phyloP scores from a whole-genome alignment of 306 rosid species.

The Malus orientalis region DNA sequence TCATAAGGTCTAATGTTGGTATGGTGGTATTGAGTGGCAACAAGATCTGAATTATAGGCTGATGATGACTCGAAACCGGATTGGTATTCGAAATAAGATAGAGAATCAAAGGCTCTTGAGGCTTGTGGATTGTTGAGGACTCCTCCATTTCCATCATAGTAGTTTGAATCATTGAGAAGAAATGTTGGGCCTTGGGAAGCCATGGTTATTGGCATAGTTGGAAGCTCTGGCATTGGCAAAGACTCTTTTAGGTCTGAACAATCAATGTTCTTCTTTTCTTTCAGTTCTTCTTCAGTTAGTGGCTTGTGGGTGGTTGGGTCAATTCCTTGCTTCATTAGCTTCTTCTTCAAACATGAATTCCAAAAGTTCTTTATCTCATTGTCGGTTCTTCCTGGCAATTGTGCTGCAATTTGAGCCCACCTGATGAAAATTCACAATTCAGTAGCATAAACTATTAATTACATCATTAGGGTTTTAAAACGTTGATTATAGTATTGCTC shows the following conservation, averaged over 20 bases:
- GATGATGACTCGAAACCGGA: conserved; percentile 20
- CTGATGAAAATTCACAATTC: conserved; percentile 24
- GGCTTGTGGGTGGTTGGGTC: conserved; percentile 92
- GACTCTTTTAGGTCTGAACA: conserved; percentile 29
- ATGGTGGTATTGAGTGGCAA: conserved; percentile 13
- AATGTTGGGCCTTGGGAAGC: conserved; percentile 50
- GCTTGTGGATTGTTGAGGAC: conserved; percentile 24
- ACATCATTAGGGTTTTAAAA: neutral
- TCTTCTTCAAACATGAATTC: conserved; percentile 93
- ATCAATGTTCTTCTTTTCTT: conserved; percentile 28
- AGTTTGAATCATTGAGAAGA: conserved; percentile 36
- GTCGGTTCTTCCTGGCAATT: conserved; percentile 93
- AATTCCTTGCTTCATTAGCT: conserved; percentile 87
- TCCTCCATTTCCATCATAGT: conserved; percentile 25
- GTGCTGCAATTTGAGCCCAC: conserved; percentile 98
- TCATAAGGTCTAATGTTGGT: conserved; percentile 15
- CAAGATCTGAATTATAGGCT: conserved; percentile 22
- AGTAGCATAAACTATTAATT: neutral
- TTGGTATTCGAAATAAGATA: conserved; percentile 49
- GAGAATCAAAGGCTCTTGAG: conserved; percentile 47
- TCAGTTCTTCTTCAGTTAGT: conserved; percentile 25
- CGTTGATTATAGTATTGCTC: neutral
- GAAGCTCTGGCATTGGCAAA: conserved; percentile 24
- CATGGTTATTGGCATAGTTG: conserved; percentile 4
- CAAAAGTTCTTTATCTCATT: conserved; percentile 93